These are phyloP conservation scores for Bipolaris sorokiniana DNA, from an alignment of 2,329 filamentous ascomycete species.

Conservation along the genomic window DNA sequence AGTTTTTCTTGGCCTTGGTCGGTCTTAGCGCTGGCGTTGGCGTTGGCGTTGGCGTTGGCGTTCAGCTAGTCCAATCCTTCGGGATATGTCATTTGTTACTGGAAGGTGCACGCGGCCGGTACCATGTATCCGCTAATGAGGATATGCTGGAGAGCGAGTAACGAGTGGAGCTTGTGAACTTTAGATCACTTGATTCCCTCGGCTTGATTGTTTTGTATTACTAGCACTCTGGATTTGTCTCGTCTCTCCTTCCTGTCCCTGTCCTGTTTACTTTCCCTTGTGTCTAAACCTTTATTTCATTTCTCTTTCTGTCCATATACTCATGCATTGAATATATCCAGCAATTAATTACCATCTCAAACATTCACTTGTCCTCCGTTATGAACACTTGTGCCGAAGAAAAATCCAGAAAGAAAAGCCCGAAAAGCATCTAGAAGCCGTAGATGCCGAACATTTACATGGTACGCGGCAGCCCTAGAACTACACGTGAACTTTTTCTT, in stretches of 20 bases:
- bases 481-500: not conserved
- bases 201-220: not conserved
- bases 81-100: constrained; percentile 3
- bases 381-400: no score
- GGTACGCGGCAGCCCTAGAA: not conserved
- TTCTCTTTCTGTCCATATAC: not conserved
- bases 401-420: not conserved
- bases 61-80: constrained; percentile 3
- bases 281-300: not conserved
- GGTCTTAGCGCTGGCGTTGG: constrained; percentile 25
- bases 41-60: constrained; percentile 18
- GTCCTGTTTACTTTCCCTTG: not conserved
- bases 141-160: not conserved
- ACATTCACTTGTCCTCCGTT: no score
- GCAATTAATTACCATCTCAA: no score
- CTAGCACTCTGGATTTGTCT: not conserved
- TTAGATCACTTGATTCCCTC: not conserved
- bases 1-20: constrained; percentile 10
- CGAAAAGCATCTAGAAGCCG: not conserved
- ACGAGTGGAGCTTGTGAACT: not conserved
- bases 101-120: constrained; percentile 5
- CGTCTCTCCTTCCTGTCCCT: not conserved
- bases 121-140: not conserved
- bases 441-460: not conserved
- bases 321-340: not conserved